Evolutionary conservation across 306 rosid genomes (phyloP), one percentile per base, ranked within the genome.

Genomic region (Glycine soja): DNA sequence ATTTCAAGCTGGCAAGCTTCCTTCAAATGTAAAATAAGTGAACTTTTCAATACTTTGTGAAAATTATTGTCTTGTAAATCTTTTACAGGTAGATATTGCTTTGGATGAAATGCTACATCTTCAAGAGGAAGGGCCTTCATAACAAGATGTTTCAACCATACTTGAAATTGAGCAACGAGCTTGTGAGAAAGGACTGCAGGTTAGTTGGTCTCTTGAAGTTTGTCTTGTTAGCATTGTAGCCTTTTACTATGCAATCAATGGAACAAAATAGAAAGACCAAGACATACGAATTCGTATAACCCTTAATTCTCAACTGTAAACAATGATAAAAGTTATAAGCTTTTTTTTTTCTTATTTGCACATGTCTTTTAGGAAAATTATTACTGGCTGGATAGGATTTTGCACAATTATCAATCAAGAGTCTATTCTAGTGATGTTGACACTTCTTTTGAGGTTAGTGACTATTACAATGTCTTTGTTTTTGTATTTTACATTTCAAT

Each of bases 101-200:
- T 83, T 93, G 89, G 90, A 91, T 71, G 99, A 95, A 93, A 83
- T 93, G 86, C 77, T 90, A 79, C 89, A 77, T 81, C 99, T 95
- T 81, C 99, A 95, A 95, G 93, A 86, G 81, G 97, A 91, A 86
- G 99, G 99, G 54, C 97, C 97, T 70, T 86, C 90, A 6, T 90
- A 86, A 74, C 92, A 93, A 78, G 99, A 95, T 86, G 89, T 93
- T 85, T 87, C 88, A 63, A 85, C 97, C 36, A 69, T 91, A 81
- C 97, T 95, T 58, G 99, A 95, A 88, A 93, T 95, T 80, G 99
- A 95, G 87, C 97, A 93, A 83, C 84, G 99, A 83, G 95, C 97
- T 61, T 95, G 88, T 81, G 99, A 95, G 85, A 95, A 93, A 88
- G 99, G 97, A 87, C 90, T 89, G 85, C 99, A 95, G 97, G 98